These are phyloP conservation scores for Echinochloa phyllopogon DNA, from an alignment of 176 grass and related monocot genomes.

Conservation along the genomic window DNA sequence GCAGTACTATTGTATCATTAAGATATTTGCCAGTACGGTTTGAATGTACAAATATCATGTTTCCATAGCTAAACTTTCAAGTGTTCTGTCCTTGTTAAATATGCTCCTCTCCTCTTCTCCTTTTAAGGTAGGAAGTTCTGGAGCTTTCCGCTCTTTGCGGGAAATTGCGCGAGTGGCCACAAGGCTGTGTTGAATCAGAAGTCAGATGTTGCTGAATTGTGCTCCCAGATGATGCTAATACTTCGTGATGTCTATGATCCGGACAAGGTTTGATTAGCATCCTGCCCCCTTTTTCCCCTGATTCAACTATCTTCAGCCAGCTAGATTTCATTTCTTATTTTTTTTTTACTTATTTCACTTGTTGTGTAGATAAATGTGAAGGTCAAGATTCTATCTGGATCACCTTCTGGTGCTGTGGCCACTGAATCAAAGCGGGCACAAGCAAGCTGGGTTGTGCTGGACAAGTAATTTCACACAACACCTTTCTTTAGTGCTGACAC, in stretches of 20 bases:
- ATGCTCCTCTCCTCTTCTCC: not conserved
- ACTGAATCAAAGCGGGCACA: constrained; percentile 69
- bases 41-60: not conserved
- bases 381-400: constrained; percentile 67
- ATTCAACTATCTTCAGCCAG: not conserved
- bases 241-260: constrained; percentile 80
- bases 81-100: not conserved
- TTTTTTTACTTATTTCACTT: not conserved
- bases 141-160: constrained; percentile 81
- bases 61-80: constrained; percentile 1
- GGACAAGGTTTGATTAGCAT: constrained; percentile 49
- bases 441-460: constrained; percentile 91
- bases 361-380: constrained; percentile 66
- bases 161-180: constrained; percentile 75
- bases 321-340: not conserved
- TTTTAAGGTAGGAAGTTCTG: constrained; percentile 67
- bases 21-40: not conserved
- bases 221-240: constrained; percentile 72
- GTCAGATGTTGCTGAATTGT: constrained; percentile 77
- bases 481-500: not conserved
- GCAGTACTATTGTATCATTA: not conserved
- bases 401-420: constrained; percentile 65
- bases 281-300: not conserved
- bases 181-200: constrained; percentile 65
- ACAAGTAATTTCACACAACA: constrained; percentile 63